These are phyloP conservation scores for Trichoderma gamsii DNA, from an alignment of 495 filamentous ascomycete genomes.

Conservation along the genomic window DNA sequence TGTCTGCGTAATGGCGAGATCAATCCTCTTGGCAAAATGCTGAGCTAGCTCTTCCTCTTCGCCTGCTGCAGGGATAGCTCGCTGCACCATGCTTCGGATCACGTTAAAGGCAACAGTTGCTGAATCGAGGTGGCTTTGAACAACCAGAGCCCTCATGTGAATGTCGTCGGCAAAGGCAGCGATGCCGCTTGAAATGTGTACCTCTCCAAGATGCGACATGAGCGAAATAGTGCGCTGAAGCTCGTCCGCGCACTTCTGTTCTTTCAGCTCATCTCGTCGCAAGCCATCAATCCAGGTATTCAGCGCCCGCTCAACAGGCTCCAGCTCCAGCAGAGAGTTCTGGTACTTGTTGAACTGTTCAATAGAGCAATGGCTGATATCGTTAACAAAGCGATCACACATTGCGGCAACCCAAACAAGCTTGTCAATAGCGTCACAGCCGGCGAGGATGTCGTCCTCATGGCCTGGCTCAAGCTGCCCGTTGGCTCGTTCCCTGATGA, in stretches of 20 bases:
- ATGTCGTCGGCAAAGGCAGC: constrained; percentile 75
- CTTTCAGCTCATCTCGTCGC: constrained; percentile 79
- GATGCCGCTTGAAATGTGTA: constrained; percentile 64
- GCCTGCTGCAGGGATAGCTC: constrained; percentile 45
- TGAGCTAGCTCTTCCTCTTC: constrained; percentile 54
- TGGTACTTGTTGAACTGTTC: constrained; percentile 72
- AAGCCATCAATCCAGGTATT: constrained; percentile 84
- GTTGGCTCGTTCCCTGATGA: constrained; percentile 70
- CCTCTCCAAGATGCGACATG: constrained; percentile 75
- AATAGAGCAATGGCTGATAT: constrained; percentile 65
- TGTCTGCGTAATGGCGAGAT: constrained; percentile 64
- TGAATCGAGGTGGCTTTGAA: constrained; percentile 80
- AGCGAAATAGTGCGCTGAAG: constrained; percentile 78
- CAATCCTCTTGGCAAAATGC: constrained; percentile 63
- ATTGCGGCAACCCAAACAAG: constrained; percentile 76
- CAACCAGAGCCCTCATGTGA: constrained; percentile 61
- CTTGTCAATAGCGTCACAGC: constrained; percentile 76
- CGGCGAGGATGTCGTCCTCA: constrained; percentile 69
- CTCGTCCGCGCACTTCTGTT: constrained; percentile 71
- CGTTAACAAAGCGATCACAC: constrained; percentile 76
- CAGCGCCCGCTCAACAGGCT: constrained; percentile 84
- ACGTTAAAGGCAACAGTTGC: constrained; percentile 61
- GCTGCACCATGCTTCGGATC: constrained; percentile 57
- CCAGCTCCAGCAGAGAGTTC: constrained; percentile 76
- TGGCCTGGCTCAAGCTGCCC: constrained; percentile 47